phyloP scores from a whole-genome alignment of 2,329 filamentous ascomycete genomes.

The Colletotrichum scovillei region DNA sequence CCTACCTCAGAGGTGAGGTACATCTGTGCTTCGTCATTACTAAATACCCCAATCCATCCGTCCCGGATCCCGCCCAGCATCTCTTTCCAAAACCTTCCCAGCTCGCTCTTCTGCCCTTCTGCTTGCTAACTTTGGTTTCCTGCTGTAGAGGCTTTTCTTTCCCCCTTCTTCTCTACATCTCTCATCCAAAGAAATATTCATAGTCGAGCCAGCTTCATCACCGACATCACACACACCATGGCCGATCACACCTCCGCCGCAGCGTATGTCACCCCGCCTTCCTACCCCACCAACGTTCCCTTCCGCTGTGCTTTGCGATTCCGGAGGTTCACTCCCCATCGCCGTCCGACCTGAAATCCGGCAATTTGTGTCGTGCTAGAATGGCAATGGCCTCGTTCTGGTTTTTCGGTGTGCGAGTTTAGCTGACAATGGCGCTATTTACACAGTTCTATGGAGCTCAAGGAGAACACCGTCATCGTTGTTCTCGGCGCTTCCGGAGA shows the following conservation, averaged over 20 bases:
- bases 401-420: conserved; percentile 3
- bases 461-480: conserved; percentile 97
- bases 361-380: background rate
- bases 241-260: conserved; percentile 38
- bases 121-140: conserved; percentile 32
- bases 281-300: conserved; percentile 34
- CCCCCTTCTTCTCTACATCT: background rate
- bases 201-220: conserved; percentile 13
- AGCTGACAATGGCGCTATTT: conserved; percentile 11
- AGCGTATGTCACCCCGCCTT: conserved; percentile 39
- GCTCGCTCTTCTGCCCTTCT: conserved; percentile 32
- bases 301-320: conserved; percentile 11
- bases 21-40: conserved; percentile 38
- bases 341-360: background rate
- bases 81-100: conserved; percentile 33
- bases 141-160: conserved; percentile 14
- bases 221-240: conserved; percentile 37
- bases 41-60: conserved; percentile 38
- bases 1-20: conserved; percentile 28
- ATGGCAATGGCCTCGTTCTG: background rate
- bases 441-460: conserved; percentile 87
- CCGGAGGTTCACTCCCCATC: conserved; percentile 13
- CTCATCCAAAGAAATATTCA: background rate
- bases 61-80: conserved; percentile 32
- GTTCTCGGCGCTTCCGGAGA: conserved; percentile 98